phyloP scores from a whole-genome alignment of 1,139 yeast genomes.

The Suhomyces maxii region DNA sequence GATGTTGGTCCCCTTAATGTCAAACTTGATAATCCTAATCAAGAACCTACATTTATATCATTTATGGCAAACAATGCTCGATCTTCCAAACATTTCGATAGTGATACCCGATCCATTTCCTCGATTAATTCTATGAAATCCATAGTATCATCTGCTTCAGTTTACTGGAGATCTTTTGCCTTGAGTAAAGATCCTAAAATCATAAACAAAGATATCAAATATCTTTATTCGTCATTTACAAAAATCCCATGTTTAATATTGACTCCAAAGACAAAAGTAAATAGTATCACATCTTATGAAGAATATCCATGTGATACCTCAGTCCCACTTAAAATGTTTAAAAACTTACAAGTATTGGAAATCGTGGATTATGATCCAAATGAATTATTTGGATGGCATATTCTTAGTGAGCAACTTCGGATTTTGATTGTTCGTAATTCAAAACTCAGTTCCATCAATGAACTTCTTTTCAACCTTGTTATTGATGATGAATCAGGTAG shows the following conservation, averaged over 20 bases:
- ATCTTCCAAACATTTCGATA: conserved; percentile 45
- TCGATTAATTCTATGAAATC: conserved; percentile 66
- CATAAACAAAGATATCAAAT: conserved; percentile 51
- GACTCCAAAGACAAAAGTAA: conserved; percentile 59
- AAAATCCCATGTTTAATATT: conserved; percentile 63
- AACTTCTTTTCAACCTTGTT: conserved; percentile 51
- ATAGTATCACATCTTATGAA: conserved; percentile 59
- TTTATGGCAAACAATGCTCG: conserved; percentile 53
- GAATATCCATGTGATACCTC: conserved; percentile 73
- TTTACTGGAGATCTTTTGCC: conserved; percentile 43
- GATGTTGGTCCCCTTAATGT: conserved; percentile 66
- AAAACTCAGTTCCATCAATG: conserved; percentile 52
- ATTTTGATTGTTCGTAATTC: conserved; percentile 55
- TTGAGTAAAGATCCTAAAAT: conserved; percentile 44
- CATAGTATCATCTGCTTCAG: conserved; percentile 47
- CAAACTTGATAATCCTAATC: conserved; percentile 58
- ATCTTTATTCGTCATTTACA: conserved; percentile 64
- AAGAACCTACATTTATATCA: conserved; percentile 54
- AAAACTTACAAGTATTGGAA: conserved; percentile 62
- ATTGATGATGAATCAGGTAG: conserved; percentile 56
- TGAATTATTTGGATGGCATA: conserved; percentile 66
- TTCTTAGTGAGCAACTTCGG: conserved; percentile 54
- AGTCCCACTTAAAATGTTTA: conserved; percentile 60
- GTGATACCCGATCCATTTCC: conserved; percentile 61
- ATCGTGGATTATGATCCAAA: conserved; percentile 61